Evolutionary conservation across 768 basidiomycete genomes (phyloP).

Genomic region (Termitomyces sp.): DNA sequence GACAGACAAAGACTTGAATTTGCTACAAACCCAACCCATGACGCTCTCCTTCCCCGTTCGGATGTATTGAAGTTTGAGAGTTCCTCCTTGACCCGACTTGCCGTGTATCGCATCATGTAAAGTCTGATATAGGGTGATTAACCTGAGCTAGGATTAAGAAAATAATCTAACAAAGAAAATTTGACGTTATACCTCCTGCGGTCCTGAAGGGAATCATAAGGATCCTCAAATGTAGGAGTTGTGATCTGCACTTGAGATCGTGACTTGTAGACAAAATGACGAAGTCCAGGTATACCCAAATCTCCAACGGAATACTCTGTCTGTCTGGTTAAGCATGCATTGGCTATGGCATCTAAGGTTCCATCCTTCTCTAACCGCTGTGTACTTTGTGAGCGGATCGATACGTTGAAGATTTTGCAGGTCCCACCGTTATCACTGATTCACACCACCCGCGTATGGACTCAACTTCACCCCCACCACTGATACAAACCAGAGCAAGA

Average conservation of each 20-base stretch:
- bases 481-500: conserved; percentile 74
- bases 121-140: conserved; percentile 83
- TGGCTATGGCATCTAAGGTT: conserved; percentile 42
- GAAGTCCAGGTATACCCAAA: conserved; percentile 81
- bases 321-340: conserved; percentile 38
- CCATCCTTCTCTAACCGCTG: conserved; percentile 67
- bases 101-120: conserved; percentile 89
- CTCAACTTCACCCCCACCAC: conserved; percentile 80
- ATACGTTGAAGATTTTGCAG: not conserved
- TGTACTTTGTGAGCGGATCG: not conserved
- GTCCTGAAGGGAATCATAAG: conserved; percentile 61
- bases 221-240: conserved; percentile 77
- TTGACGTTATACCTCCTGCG: conserved; percentile 44
- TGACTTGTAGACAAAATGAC: conserved; percentile 95
- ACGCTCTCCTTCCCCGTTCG: conserved; percentile 83
- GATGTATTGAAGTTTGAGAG: conserved; percentile 83
- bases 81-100: conserved; percentile 74
- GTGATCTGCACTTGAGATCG: conserved; percentile 87
- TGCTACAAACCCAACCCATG: conserved; percentile 82
- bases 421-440: conserved; percentile 49
- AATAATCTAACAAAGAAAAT: not conserved
- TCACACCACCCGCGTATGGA: conserved; percentile 75
- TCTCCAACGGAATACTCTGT: conserved; percentile 68
- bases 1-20: not conserved
- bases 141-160: conserved; percentile 32